These are phyloP conservation scores for Bipolaris gigantea DNA, from an alignment of 2,329 filamentous ascomycete genomes.

Conservation along the genomic window DNA sequence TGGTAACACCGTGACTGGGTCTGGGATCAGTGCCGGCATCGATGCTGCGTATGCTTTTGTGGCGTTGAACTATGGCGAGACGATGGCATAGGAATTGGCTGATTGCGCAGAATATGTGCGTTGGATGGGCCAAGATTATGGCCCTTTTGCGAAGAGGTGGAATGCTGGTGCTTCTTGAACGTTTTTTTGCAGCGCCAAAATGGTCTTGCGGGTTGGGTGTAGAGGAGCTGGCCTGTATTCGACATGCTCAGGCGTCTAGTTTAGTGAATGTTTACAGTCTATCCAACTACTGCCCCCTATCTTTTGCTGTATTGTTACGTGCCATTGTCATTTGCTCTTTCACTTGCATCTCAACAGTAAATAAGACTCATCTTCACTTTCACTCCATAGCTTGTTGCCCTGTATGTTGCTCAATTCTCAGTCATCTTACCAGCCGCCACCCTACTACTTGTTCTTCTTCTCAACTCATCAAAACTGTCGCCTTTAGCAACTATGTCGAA, in stretches of 20 bases:
- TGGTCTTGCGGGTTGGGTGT: background rate
- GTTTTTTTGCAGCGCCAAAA: background rate
- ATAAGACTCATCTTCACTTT: background rate
- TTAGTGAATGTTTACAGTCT: too few relatives aligned
- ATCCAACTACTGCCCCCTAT: background rate
- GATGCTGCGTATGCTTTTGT: constrained; percentile 62
- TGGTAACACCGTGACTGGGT: constrained; percentile 66
- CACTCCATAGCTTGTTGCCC: background rate
- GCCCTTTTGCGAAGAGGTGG: constrained; percentile 57
- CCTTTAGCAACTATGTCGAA: background rate
- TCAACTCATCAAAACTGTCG: background rate
- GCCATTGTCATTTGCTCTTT: background rate
- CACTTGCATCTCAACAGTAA: background rate
- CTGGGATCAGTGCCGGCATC: constrained; percentile 65
- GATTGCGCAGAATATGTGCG: constrained; percentile 60
- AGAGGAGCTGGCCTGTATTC: too few relatives aligned
- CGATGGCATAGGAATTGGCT: constrained; percentile 52
- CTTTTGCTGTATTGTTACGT: background rate
- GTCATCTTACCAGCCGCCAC: background rate
- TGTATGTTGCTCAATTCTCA: background rate
- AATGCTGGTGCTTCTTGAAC: background rate
- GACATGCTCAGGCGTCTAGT: too few relatives aligned
- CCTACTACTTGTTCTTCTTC: background rate
- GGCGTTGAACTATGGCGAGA: constrained; percentile 55
- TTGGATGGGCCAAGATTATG: constrained; percentile 52